Conservation (phyloP, 2,329 filamentous ascomycete species). For the Trichoderma brevicompactum region DNA sequence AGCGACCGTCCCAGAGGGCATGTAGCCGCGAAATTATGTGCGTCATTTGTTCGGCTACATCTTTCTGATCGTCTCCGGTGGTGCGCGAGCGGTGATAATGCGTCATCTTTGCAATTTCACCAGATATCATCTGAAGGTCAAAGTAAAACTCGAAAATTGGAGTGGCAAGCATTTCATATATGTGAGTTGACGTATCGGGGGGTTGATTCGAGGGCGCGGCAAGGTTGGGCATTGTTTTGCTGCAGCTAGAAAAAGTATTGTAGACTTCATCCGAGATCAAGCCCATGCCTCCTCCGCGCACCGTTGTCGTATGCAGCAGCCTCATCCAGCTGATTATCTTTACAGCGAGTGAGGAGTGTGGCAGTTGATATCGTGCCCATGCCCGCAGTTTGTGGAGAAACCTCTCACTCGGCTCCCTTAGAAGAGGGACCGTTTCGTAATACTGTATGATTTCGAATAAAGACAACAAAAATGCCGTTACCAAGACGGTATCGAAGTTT, state of each 20-base stretch:
- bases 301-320: constrained; percentile 30
- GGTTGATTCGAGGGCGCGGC: not conserved
- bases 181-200: constrained; percentile 21
- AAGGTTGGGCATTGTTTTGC: constrained; percentile 12
- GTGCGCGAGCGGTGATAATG: constrained; percentile 36
- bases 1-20: constrained; percentile 31
- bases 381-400: constrained; percentile 23
- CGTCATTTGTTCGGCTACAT: constrained; percentile 30
- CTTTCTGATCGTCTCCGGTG: constrained; percentile 33
- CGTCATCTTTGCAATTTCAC: constrained; percentile 32
- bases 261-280: constrained; percentile 30
- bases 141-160: constrained; percentile 35
- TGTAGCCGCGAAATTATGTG: constrained; percentile 29
- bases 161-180: constrained; percentile 31
- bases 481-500: constrained; percentile 22
- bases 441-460: constrained; percentile 29
- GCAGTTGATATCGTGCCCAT: constrained; percentile 4
- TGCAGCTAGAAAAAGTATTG: constrained; percentile 25
- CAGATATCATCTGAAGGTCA: constrained; percentile 33
- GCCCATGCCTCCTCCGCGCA: constrained; percentile 31
- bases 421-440: constrained; percentile 12
- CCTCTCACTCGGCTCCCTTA: constrained; percentile 23
- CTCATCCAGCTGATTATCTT: constrained; percentile 32
- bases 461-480: constrained; percentile 30
- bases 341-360: constrained; percentile 6